Conservation (phyloP, 768 basidiomycete species). For the Lactarius akahatsu region DNA sequence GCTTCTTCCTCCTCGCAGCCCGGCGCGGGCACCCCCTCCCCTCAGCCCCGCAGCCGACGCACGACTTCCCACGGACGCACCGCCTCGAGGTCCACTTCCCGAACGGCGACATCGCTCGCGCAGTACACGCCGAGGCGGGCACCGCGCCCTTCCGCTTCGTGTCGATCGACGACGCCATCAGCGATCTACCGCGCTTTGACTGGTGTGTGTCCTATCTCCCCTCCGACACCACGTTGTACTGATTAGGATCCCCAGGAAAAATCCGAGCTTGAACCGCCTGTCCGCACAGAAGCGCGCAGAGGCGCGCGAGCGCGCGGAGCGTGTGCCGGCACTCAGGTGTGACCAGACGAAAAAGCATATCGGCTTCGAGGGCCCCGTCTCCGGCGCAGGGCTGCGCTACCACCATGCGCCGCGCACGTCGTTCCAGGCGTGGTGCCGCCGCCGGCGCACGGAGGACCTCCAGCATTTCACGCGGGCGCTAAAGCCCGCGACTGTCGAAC, state of each 20-base stretch:
- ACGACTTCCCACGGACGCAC: constrained; percentile 42
- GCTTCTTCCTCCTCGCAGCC: constrained; percentile 51
- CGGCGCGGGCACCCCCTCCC: constrained; percentile 40
- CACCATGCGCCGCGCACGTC: constrained; percentile 38
- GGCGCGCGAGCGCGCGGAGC: constrained; percentile 11
- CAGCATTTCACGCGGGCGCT: constrained; percentile 69
- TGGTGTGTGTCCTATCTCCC: constrained; percentile 46
- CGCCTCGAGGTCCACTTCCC: constrained; percentile 53
- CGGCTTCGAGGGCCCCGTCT: constrained; percentile 34
- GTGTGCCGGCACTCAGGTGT: constrained; percentile 39
- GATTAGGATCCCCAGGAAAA: constrained; percentile 10
- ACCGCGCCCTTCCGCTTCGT: constrained; percentile 50
- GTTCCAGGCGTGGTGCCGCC: constrained; percentile 51
- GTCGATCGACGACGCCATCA: constrained; percentile 69
- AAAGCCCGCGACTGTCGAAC: constrained; percentile 50
- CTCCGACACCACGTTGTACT: constrained; percentile 6
- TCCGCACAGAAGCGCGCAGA: constrained; percentile 35
- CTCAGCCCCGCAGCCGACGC: constrained; percentile 44
- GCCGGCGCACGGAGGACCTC: constrained; percentile 46
- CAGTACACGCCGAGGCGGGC: constrained; percentile 49
- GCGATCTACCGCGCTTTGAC: constrained; percentile 69
- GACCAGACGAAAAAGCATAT: constrained; percentile 38
- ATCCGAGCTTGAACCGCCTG: constrained; percentile 23
- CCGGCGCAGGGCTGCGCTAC: constrained; percentile 32
- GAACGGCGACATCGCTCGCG: constrained; percentile 40